phyloP scores from a whole-genome alignment of 176 grass and related monocot genomes.

The Ananas comosus region DNA sequence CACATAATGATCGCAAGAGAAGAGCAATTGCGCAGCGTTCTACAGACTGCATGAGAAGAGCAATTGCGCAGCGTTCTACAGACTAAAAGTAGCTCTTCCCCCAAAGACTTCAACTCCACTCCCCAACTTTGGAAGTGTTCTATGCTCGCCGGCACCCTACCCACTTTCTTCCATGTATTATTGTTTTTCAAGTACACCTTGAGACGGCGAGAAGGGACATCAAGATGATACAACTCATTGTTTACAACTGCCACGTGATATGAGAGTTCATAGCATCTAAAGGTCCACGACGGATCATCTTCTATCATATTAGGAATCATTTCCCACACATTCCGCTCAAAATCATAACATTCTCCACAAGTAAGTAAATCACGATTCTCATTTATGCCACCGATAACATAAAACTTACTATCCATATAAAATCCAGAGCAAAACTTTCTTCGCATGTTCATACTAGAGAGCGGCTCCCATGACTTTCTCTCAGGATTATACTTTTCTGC shows the following conservation, averaged over 20 bases:
- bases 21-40: not conserved
- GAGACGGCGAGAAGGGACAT: too few species aligned
- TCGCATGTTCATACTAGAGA: not conserved
- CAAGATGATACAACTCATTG: too few species aligned
- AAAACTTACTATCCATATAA: constrained; percentile 8
- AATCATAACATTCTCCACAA: constrained; percentile 2
- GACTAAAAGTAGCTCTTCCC: not conserved
- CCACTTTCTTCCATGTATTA: not conserved
- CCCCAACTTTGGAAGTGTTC: too few species aligned
- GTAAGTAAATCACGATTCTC: not conserved
- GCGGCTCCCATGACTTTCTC: not conserved
- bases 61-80: not conserved
- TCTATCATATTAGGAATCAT: too few species aligned
- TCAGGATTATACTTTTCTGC: not conserved
- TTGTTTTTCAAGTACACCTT: too few species aligned
- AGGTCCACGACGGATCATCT: too few species aligned
- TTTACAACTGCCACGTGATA: too few species aligned
- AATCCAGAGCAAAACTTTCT: not conserved
- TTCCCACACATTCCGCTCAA: not conserved
- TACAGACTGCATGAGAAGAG: too few species aligned
- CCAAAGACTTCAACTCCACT: not conserved
- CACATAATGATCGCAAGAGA: too few species aligned
- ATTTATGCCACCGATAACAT: not conserved
- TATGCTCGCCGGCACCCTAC: not conserved
- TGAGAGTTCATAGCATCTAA: too few species aligned